Percentiles rank a stretch among this genome's conserved stretches.
These are phyloP conservation scores for Phytophthora chlamydospora DNA, from an alignment of 352 stramenopile genomes.

Conservation along the genomic window DNA sequence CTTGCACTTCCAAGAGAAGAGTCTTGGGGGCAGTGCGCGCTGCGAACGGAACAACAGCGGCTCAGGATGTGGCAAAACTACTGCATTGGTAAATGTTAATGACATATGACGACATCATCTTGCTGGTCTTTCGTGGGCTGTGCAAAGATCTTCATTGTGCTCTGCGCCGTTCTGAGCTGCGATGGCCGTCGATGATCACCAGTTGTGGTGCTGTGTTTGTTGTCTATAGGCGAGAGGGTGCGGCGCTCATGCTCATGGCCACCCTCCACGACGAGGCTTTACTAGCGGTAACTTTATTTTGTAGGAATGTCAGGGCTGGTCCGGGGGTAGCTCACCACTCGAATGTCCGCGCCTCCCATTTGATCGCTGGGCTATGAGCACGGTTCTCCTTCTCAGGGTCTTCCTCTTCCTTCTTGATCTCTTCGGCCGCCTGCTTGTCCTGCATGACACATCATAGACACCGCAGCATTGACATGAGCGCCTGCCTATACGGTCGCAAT, in stretches of 20 bases:
- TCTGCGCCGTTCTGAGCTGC: constrained; percentile 2
- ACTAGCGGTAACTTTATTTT: constrained; percentile 23
- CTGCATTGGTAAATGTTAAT: constrained; percentile 24
- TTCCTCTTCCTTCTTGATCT: constrained; percentile 11
- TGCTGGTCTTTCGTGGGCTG: background rate
- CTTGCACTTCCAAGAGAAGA: constrained; percentile 25
- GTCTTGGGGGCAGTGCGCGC: constrained; percentile 9
- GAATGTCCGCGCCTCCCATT: constrained; percentile 35
- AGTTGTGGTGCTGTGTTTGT: constrained; percentile 8
- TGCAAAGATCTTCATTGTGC: background rate
- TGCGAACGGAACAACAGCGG: constrained; percentile 1
- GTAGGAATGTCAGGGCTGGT: background rate
- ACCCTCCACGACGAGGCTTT: constrained; percentile 6
- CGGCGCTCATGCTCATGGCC: background rate
- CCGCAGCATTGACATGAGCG: constrained; percentile 8
- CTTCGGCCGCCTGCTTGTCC: constrained; percentile 12
- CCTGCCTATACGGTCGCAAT: constrained; percentile 5
- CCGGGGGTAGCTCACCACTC: constrained; percentile 32
- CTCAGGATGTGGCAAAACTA: constrained; percentile 2
- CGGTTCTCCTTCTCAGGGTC: constrained; percentile 1
- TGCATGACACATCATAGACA: constrained; percentile 19
- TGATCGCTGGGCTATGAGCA: constrained; percentile 13
- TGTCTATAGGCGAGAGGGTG: constrained; percentile 18
- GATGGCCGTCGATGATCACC: constrained; percentile 11
- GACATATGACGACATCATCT: constrained; percentile 6